A percentile compares a stretch with the other conserved stretches of the same genome.
Conservation (phyloP, 2,329 filamentous ascomycete genomes). For the Colletotrichum euphorbiae region DNA sequence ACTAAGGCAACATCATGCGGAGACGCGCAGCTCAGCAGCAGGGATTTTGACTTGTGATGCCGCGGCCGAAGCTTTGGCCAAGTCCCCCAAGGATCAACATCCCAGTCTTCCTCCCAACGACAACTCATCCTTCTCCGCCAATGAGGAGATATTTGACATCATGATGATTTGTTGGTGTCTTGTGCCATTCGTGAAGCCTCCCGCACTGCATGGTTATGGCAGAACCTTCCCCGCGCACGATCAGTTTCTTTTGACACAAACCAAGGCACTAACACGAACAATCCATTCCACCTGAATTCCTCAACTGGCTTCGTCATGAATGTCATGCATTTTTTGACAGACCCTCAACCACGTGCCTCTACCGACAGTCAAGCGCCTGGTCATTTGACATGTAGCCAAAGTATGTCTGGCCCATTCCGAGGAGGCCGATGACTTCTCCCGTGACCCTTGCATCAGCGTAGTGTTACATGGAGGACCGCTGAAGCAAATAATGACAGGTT, state of each 20-base stretch:
- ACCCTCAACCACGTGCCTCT: neutral
- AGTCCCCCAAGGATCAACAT: neutral
- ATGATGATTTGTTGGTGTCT: neutral
- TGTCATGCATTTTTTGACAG: neutral
- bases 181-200: slow-evolving; percentile 6
- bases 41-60: slow-evolving; percentile 24
- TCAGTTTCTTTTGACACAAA: neutral
- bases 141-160: neutral
- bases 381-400: neutral
- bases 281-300: neutral
- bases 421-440: neutral
- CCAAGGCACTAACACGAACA: neutral
- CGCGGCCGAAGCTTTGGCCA: slow-evolving; percentile 18
- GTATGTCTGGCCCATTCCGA: neutral
- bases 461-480: neutral
- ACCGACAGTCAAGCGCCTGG: neutral
- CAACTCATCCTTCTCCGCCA: neutral
- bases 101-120: neutral
- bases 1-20: neutral
- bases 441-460: neutral
- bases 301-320: neutral
- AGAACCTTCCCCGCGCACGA: slow-evolving; percentile 20
- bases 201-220: slow-evolving; percentile 11
- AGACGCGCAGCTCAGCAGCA: neutral
- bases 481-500: slow-evolving; percentile 15